Conservation (phyloP, 1,139 yeast genomes). For the Scheffersomyces lignicola region DNA sequence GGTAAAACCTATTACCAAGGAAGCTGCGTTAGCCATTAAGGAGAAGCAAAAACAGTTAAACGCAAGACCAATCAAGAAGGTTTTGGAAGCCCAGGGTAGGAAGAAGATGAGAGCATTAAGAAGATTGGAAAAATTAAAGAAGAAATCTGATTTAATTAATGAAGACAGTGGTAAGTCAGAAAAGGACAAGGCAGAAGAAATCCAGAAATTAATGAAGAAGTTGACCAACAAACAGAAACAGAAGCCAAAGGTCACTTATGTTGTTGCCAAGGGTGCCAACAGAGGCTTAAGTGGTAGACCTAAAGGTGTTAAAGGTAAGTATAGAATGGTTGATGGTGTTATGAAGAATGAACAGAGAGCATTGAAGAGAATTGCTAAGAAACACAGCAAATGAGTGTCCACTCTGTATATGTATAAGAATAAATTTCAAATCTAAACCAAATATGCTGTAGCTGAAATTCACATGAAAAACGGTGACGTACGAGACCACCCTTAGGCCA, state of each 20-base stretch:
- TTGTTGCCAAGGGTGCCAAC: constrained; percentile 85
- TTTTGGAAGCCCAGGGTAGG: constrained; percentile 94
- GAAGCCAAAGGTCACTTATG: constrained; percentile 83
- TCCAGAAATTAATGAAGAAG: constrained; percentile 80
- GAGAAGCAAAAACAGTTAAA: constrained; percentile 88
- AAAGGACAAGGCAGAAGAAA: constrained; percentile 92
- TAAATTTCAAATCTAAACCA: too few relatives aligned
- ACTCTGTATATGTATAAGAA: background rate
- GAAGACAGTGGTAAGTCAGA: constrained; percentile 88
- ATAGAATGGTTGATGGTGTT: constrained; percentile 98
- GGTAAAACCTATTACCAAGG: constrained; percentile 90
- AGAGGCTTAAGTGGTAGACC: constrained; percentile 94
- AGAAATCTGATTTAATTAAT: constrained; percentile 89
- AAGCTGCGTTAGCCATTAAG: constrained; percentile 89
- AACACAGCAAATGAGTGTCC: constrained; percentile 39
- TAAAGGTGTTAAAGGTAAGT: constrained; percentile 93
- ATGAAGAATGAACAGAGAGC: constrained; percentile 98
- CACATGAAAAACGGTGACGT: too few relatives aligned
- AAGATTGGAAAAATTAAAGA: constrained; percentile 86
- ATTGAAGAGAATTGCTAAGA: constrained; percentile 83
- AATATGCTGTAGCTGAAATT: too few relatives aligned
- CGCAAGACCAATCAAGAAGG: constrained; percentile 98
- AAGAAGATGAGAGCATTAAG: constrained; percentile 92
- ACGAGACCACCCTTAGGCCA: too few relatives aligned
- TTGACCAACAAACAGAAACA: constrained; percentile 72